phyloP scores from a whole-genome alignment of 345 rosid species.

The Turritis glabra region DNA sequence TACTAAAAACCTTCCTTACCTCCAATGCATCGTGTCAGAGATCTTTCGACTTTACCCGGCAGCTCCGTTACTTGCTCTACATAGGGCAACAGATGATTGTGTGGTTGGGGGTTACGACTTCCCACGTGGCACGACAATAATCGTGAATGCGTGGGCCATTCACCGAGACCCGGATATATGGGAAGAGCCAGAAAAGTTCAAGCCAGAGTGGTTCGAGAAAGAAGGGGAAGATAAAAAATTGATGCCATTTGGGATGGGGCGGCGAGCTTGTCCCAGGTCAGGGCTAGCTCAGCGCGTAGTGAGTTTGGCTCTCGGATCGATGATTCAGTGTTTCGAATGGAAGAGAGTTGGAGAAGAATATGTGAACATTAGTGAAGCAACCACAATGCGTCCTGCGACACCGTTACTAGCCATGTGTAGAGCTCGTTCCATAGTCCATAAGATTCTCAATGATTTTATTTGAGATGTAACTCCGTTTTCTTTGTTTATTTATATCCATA shows the following conservation, averaged over 20 bases:
- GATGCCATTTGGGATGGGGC: conserved; percentile 40
- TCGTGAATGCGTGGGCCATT: conserved; percentile 65
- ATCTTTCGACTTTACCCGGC: conserved; percentile 61
- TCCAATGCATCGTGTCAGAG: conserved; percentile 55
- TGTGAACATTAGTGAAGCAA: conserved; percentile 41
- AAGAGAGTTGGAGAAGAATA: conserved; percentile 33
- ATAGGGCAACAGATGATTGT: conserved; percentile 49
- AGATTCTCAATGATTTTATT: not conserved
- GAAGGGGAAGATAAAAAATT: conserved; percentile 32
- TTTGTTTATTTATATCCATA: not conserved
- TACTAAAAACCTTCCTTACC: conserved; percentile 51
- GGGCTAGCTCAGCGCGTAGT: conserved; percentile 28
- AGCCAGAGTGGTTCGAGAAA: conserved; percentile 39
- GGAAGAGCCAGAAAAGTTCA: conserved; percentile 41
- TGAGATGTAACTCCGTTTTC: not conserved
- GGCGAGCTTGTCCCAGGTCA: conserved; percentile 40
- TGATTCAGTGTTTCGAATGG: conserved; percentile 46
- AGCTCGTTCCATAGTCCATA: conserved; percentile 15
- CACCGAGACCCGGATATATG: conserved; percentile 59
- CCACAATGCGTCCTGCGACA: conserved; percentile 36
- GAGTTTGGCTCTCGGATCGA: conserved; percentile 26
- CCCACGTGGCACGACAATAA: conserved; percentile 51
- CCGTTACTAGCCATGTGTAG: conserved; percentile 40
- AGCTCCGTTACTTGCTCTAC: conserved; percentile 59
- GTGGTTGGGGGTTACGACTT: conserved; percentile 52